phyloP scores from a whole-genome alignment of 345 rosid species.

The Boechera divaricarpa region DNA sequence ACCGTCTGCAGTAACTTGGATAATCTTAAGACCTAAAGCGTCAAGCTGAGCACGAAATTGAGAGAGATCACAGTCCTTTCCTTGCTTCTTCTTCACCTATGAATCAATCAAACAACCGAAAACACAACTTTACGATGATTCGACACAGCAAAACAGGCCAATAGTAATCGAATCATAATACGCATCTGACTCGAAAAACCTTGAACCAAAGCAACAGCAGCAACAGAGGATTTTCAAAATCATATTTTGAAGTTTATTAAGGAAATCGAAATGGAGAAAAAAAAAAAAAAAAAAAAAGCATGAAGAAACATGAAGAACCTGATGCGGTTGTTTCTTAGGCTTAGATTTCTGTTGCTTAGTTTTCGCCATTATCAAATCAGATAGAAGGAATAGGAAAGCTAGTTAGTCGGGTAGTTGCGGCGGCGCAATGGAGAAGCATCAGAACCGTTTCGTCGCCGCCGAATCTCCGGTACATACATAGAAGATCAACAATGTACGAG shows the following conservation, averaged over 20 bases:
- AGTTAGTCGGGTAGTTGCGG: slow-evolving; percentile 25
- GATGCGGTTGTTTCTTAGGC: slow-evolving; percentile 63
- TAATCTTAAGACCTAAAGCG: slow-evolving; percentile 68
- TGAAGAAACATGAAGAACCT: slow-evolving; percentile 33
- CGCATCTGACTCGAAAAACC: not conserved
- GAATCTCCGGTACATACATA: not conserved
- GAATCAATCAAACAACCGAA: slow-evolving; percentile 13
- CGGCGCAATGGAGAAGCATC: slow-evolving; percentile 5
- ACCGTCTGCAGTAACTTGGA: slow-evolving; percentile 89
- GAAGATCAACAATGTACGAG: not conserved
- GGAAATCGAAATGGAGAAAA: not conserved
- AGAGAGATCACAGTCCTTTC: slow-evolving; percentile 69
- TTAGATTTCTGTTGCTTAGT: slow-evolving; percentile 69
- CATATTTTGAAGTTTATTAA: not conserved
- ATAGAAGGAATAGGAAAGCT: not conserved
- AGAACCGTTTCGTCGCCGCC: slow-evolving; percentile 12
- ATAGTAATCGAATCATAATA: not conserved
- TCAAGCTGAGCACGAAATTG: slow-evolving; percentile 74
- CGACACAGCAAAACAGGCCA: not conserved
- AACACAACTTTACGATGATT: not conserved
- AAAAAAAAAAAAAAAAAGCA: not conserved
- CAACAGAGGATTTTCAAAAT: not conserved
- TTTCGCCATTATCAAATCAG: slow-evolving; percentile 62
- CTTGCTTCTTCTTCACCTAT: slow-evolving; percentile 71
- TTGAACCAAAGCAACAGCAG: not conserved